These are phyloP conservation scores for Elsinoe arachidis DNA, from an alignment of 2,329 filamentous ascomycete species.

Conservation along the genomic window DNA sequence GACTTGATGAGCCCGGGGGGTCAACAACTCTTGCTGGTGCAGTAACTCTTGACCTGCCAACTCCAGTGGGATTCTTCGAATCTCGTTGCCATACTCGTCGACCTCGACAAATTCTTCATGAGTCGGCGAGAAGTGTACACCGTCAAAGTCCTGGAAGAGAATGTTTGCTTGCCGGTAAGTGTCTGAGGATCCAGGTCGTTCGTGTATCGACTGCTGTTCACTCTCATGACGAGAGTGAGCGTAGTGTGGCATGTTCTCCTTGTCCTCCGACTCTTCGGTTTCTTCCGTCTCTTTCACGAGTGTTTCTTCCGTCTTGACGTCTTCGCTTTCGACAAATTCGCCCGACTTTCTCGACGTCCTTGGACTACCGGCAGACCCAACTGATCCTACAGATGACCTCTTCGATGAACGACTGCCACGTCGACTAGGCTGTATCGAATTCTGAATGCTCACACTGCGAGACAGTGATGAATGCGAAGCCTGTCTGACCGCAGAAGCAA, in stretches of 20 bases:
- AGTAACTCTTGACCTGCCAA: background rate
- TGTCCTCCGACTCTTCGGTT: background rate
- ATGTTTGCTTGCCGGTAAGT: slow-evolving; percentile 58
- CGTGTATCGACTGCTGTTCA: slow-evolving; percentile 20
- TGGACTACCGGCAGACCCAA: background rate
- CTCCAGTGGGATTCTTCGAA: slow-evolving; percentile 19
- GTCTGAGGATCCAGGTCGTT: slow-evolving; percentile 45
- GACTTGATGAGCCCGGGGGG: slow-evolving; percentile 36
- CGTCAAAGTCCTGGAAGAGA: slow-evolving; percentile 74
- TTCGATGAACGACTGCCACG: slow-evolving; percentile 8
- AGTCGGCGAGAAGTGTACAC: slow-evolving; percentile 61
- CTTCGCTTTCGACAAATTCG: background rate
- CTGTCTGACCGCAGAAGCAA: slow-evolving; percentile 10
- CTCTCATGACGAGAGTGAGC: slow-evolving; percentile 3
- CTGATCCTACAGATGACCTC: background rate
- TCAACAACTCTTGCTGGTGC: slow-evolving; percentile 20
- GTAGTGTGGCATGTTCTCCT: slow-evolving; percentile 3
- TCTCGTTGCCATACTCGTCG: slow-evolving; percentile 27
- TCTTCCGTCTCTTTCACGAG: background rate
- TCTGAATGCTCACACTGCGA: slow-evolving; percentile 13
- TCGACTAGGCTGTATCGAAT: slow-evolving; percentile 7
- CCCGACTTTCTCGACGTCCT: background rate
- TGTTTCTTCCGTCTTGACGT: background rate
- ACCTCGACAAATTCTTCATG: slow-evolving; percentile 27
- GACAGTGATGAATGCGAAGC: slow-evolving; percentile 16